Base-by-base conservation (phyloP, 129 eudicot genomes). In the Flaveria bidentis region DNA sequence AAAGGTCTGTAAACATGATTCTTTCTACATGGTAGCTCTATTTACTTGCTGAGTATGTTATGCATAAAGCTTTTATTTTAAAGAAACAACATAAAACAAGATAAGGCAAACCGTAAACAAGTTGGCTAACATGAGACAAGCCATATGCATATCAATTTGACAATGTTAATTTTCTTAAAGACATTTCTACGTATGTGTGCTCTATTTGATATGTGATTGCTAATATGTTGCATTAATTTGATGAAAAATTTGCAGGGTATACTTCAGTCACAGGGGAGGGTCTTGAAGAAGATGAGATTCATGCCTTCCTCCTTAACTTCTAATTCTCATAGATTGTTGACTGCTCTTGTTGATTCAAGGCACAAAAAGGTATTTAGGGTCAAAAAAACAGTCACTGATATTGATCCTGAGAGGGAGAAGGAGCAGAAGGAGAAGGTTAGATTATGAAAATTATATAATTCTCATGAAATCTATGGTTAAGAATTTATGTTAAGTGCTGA, bases 371-470 rank as follows among this genome's bases (percentile, higher is more conserved):
- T 89, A 22, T 91, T 83, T 77, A 95, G 88, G 72, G 96, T 95
- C 70, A 95, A 95, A 82, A 95, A 91, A 72, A 91, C 97, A 30
- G 80, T 95, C 84, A 95, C 99, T 64, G 97, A 95, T 81, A 92
- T 91, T 56, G 99, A 95, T 73, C 99, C 99, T 60, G 99, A 95
- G 94, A 85, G 90, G 84, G 99, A 95, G 88, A 95, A 95, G 83
- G 99, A 95, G 78, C 92, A 89, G 76, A 95, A 85, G 72, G 99
- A 91, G 76, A 89, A 81, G 96, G 99, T 95, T 28, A 89, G 78
- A 78, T 67, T n/a, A 69, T 64, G 56, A 17, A 23, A 23, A 69
- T n/a, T n/a, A 15, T 66, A 50, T 47, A 45, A 3, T 23, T 67
- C 16, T 17, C 39, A 44, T 81, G 58, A 41, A 45, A 18, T 47